phyloP scores from a whole-genome alignment of 108 stramenopile species.

The Cyclotella atomus region DNA sequence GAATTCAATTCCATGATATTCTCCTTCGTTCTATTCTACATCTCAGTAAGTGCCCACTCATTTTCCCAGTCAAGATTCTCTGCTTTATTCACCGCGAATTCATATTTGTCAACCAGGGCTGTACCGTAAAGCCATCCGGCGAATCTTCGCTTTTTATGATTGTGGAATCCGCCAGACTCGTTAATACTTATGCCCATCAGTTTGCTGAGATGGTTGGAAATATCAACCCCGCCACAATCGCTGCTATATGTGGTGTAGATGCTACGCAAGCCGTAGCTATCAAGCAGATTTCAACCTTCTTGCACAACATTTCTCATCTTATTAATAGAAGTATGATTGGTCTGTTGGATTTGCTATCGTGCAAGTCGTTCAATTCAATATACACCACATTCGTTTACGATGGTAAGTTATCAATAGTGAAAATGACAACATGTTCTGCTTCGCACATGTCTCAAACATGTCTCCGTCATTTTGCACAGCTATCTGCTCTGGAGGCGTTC shows the following conservation, averaged over 20 bases:
- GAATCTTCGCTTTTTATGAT: slow-evolving; percentile 1
- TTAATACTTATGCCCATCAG: not conserved
- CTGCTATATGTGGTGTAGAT: slow-evolving; percentile 21
- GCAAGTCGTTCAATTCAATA: slow-evolving; percentile 36
- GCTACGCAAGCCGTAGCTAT: not conserved
- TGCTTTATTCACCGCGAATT: not conserved
- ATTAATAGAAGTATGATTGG: slow-evolving; percentile 18
- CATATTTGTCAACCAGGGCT: slow-evolving; percentile 20
- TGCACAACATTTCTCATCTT: slow-evolving; percentile 14
- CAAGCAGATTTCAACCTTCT: slow-evolving; percentile 1
- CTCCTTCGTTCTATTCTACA: slow-evolving; percentile 29
- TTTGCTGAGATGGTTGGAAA: slow-evolving; percentile 18
- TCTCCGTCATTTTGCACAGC: too few species aligned
- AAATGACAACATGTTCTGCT: too few species aligned
- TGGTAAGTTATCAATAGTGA: slow-evolving; percentile 19
- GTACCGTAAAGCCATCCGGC: slow-evolving; percentile 11
- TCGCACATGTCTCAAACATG: too few species aligned
- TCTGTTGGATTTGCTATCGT: slow-evolving; percentile 11
- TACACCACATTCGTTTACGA: slow-evolving; percentile 35
- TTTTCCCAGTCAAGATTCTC: not conserved
- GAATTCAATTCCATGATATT: slow-evolving; percentile 30
- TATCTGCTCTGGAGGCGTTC: slow-evolving; percentile 28
- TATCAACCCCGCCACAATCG: not conserved
- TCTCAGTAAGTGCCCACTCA: slow-evolving; percentile 17
- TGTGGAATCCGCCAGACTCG: not conserved